Percentiles rank a stretch among this genome's conserved stretches.
Conservation (phyloP, 371 early-diverging fungal genomes). For the Nematocida homosporus region DNA sequence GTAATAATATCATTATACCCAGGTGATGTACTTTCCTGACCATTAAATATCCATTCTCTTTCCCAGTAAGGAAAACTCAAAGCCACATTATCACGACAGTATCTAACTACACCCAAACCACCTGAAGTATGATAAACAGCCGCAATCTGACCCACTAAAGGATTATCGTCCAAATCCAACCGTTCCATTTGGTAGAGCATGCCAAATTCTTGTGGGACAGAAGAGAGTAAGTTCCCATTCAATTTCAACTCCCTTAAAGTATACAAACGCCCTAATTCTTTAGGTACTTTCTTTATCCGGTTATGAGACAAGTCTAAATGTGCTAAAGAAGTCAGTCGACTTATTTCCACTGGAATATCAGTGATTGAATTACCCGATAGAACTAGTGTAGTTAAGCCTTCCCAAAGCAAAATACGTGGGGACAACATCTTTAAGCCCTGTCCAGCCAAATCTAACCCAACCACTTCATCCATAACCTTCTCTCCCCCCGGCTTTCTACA, state of each 20-base stretch:
- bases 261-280: slow-evolving; percentile 79
- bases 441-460: slow-evolving; percentile 63
- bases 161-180: slow-evolving; percentile 91
- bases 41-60: slow-evolving; percentile 81
- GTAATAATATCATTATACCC: slow-evolving; percentile 71
- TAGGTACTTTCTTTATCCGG: slow-evolving; percentile 76
- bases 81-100: slow-evolving; percentile 78
- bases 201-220: slow-evolving; percentile 83
- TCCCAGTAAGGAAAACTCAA: slow-evolving; percentile 78
- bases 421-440: slow-evolving; percentile 65
- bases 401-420: slow-evolving; percentile 52
- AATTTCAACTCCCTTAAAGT: slow-evolving; percentile 77
- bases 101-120: slow-evolving; percentile 79
- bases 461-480: slow-evolving; percentile 28
- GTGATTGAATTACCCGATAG: slow-evolving; percentile 62
- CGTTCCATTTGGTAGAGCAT: slow-evolving; percentile 81
- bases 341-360: slow-evolving; percentile 64
- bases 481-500: not conserved
- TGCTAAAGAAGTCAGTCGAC: slow-evolving; percentile 58
- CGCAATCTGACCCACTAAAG: slow-evolving; percentile 77
- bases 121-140: slow-evolving; percentile 75
- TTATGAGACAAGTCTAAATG: slow-evolving; percentile 72
- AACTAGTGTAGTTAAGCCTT: slow-evolving; percentile 56
- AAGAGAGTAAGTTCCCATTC: slow-evolving; percentile 82
- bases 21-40: slow-evolving; percentile 60